Evolutionary conservation across 805 yeast species (phyloP), one percentile per base, ranked within the genome.

Genomic region (Saccharomycopsis lassenensis): DNA sequence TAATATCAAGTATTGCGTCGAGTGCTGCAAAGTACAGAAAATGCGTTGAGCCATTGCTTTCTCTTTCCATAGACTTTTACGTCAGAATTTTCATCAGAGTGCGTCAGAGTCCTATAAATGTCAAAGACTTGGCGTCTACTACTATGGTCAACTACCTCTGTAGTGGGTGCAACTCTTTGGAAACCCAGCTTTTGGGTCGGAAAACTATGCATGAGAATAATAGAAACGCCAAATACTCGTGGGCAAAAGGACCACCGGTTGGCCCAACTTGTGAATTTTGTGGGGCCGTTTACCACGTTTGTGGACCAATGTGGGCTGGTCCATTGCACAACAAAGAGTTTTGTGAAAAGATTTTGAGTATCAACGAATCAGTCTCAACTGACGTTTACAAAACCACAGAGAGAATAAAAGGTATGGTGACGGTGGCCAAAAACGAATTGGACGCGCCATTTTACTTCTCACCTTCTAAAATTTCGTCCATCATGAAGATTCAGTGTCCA

Each of bases 221-320:
- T 48, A 51, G 43, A 53, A 61, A 47, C 20, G 47, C 48, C 33
- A 74, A 79, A 51, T 82, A 61, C 52, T 76, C 80, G 20, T 67
- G 75, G 26, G 74, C 85, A 1, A 71, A 67, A 44, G 82, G 81
- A 3, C 77, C 78, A 0, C 67, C 75, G 3, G 67, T 76, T 2
- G 72, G 76, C 7, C 57, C 67, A 6, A 52, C 63, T 28, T 91
- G 98, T 59, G 52, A 64, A 19, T 76, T 65, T 54, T 91, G 98
- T 60, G 77, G 70, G 1, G 55, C 57, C 26, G 67, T 72, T 2
- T 71, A 72, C 54, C 94, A 83, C 52, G 54, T 91, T 24, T 86
- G 89, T 5, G 99, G 99, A 3, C 99, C 99, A 42, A 82, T 91
- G 95, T 91, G 94, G 82, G 86, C 76, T 7, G 94, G 86, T 0